phyloP scores from a whole-genome alignment of 2,329 filamentous ascomycete genomes.

The Claviceps monticola region DNA sequence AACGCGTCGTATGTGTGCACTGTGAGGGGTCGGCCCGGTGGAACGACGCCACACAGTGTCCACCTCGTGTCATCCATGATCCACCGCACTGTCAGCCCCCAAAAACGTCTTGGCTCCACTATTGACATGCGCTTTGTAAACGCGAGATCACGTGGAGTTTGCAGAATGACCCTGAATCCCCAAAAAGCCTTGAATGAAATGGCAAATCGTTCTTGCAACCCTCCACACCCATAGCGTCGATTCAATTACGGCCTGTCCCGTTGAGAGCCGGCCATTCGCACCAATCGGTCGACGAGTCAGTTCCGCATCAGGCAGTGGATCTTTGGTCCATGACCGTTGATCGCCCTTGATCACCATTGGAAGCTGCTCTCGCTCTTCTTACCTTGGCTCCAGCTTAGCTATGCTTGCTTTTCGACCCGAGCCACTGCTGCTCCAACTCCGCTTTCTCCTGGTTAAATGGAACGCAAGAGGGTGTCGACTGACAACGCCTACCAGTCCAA shows the following conservation, averaged over 20 bases:
- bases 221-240: background rate
- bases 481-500: slow-evolving; percentile 1
- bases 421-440: background rate
- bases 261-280: background rate
- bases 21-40: background rate
- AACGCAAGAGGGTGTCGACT: slow-evolving; percentile 3
- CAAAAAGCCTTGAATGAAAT: too few species aligned
- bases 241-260: background rate
- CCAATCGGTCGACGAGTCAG: slow-evolving; percentile 1
- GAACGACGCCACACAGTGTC: too few species aligned
- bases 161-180: too few species aligned
- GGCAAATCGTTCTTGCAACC: background rate
- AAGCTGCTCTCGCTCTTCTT: background rate
- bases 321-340: background rate
- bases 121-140: too few species aligned
- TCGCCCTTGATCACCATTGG: background rate
- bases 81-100: too few species aligned
- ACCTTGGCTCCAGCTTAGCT: background rate
- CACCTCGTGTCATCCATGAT: too few species aligned
- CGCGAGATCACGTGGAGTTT: too few species aligned
- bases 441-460: background rate
- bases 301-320: background rate
- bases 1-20: background rate
- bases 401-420: background rate
- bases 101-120: too few species aligned